Base-by-base conservation (phyloP, 2,329 filamentous ascomycete genomes). In the Trichoderma semiorbis region DNA sequence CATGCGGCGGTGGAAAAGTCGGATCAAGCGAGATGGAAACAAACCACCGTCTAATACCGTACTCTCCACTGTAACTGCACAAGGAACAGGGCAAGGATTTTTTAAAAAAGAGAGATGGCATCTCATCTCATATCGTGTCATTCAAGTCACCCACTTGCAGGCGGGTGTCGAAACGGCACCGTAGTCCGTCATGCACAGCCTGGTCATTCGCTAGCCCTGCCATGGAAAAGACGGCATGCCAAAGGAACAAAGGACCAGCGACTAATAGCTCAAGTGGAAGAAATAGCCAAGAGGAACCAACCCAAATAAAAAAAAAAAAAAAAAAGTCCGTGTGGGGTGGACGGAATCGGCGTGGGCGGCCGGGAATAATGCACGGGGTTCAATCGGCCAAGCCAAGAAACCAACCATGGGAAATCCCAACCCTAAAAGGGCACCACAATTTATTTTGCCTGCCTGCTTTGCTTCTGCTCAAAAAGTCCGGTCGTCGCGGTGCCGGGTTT, bases 221-320 rank as follows among this genome's bases (percentile, higher is more conserved):
- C 50, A 55, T 68, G 65, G 65, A 60, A 68, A 58, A 68, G 65
- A 68, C 65, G 65, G 65, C 65, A 68, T 60, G 26, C 28, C 65
- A 68, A 32, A 57, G 24, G 64, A 60, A 14, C 55, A 60, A 50
- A 60, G 55, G 28, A 7, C 55, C 43, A 50, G 43, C 43, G 43
- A 50, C 43, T 50, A 50, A 39, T 39, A 39, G 36, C n/a, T 50
- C n/a, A n/a, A 50, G n/a, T 50, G 18, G n/a, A 47, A 21, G 10
- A 47, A 18, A 36, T 21, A 47, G 43, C 43, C 34, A 36, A 47
- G 18, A 21, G 5, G 43, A 21, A 21, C 43, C 43, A 21, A 50
- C 43, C 10, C 30, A 32, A 32, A 32, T 24, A 12, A 50, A n/a
- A 7, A 39, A 6, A 36, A 12, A 7, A 16, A n/a, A 47, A 24